Evolutionary conservation across 768 basidiomycete genomes (phyloP).

Genomic region (Mycena vulgaris): DNA sequence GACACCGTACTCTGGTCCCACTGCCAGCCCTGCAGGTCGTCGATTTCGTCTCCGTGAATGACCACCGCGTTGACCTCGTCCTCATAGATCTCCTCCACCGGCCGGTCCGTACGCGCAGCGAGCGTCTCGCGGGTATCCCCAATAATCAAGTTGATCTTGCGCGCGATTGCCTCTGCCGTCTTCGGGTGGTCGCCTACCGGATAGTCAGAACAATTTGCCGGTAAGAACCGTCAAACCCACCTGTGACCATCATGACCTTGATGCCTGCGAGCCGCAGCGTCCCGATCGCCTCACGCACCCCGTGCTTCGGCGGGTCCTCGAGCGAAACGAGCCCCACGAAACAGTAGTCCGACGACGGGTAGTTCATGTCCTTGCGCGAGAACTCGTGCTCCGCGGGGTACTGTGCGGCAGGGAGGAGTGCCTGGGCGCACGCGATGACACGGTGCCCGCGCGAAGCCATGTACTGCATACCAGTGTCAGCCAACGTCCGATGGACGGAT

Average conservation of each 20-base stretch:
- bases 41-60: conserved; percentile 79
- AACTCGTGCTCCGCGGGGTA: conserved; percentile 67
- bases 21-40: conserved; percentile 77
- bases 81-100: conserved; percentile 73
- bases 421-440: conserved; percentile 80
- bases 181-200: conserved; percentile 76
- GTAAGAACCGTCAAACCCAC: conserved; percentile 52
- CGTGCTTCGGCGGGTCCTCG: conserved; percentile 81
- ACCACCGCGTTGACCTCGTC: conserved; percentile 79
- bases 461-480: conserved; percentile 58
- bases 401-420: conserved; percentile 63
- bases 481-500: neutral
- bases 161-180: conserved; percentile 81
- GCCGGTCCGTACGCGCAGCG: conserved; percentile 67
- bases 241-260: conserved; percentile 86
- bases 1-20: conserved; percentile 71
- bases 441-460: conserved; percentile 86
- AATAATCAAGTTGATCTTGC: conserved; percentile 79
- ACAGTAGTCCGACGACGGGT: conserved; percentile 70
- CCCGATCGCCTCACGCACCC: conserved; percentile 80
- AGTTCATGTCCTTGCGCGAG: conserved; percentile 68
- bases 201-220: neutral
- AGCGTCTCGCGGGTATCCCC: conserved; percentile 77
- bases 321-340: conserved; percentile 78
- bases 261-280: conserved; percentile 80